Conservation (phyloP, 129 eudicot species). For the Daucus carota region DH1_v3.0 NC_030386.2:40591001-40591500, state of each 20-base stretch:
- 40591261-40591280: no score
- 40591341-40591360: no score
- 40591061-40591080: slow-evolving; percentile 66
- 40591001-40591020: slow-evolving; percentile 44
- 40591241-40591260: slow-evolving; percentile 62
- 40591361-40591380: no score
- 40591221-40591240: slow-evolving; percentile 74
- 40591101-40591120: slow-evolving; percentile 42
- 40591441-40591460: no score
- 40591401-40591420: no score
- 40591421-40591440: no score
- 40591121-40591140: slow-evolving; percentile 57
- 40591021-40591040: slow-evolving; percentile 44
- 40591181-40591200: neutral
- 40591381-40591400: no score
- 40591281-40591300: no score
- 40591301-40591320: no score
- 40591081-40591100: slow-evolving; percentile 39
- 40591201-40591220: slow-evolving; percentile 39
- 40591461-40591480: neutral
- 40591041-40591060: slow-evolving; percentile 52
- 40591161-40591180: no score
- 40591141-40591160: slow-evolving; percentile 73
- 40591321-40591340: no score
- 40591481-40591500: neutral